Conservation (phyloP, 306 rosid genomes). For the Betula pendula region DNA sequence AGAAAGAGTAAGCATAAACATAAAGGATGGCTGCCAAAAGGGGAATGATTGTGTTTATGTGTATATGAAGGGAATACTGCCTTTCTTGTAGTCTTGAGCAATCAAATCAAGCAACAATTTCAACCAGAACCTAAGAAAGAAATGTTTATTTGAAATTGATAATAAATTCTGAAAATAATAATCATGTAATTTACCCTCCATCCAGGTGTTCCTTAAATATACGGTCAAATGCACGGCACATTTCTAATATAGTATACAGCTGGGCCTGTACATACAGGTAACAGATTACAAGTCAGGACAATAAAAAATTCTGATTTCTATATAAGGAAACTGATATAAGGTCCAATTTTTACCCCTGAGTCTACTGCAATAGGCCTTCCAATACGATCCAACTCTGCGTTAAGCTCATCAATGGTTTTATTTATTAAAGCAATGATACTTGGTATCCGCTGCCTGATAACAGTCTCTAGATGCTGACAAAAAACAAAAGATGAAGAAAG, state of each 20-base stretch:
- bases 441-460: slow-evolving; percentile 97
- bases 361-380: slow-evolving; percentile 95
- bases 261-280: slow-evolving; percentile 70
- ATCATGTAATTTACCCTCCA: slow-evolving; percentile 76
- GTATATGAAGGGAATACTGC: no score
- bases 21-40: neutral
- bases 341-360: slow-evolving; percentile 72
- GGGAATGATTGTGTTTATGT: neutral
- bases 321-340: slow-evolving; percentile 23
- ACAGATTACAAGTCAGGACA: slow-evolving; percentile 15
- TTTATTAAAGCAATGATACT: slow-evolving; percentile 91
- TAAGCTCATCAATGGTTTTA: slow-evolving; percentile 90
- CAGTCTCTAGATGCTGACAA: slow-evolving; percentile 90
- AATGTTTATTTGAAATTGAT: neutral
- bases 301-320: neutral
- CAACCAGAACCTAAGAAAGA: neutral
- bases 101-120: neutral
- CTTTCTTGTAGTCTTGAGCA: neutral
- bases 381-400: slow-evolving; percentile 95
- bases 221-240: slow-evolving; percentile 98
- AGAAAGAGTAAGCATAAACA: neutral
- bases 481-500: slow-evolving; percentile 24
- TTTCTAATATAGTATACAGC: slow-evolving; percentile 87
- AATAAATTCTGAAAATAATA: slow-evolving; percentile 9
- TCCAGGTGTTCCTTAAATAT: slow-evolving; percentile 96